Percentiles rank a stretch among this genome's conserved stretches.
Evolutionary conservation across 1,139 yeast genomes (phyloP).

Genomic region (Blastobotrys serpentis): DNA sequence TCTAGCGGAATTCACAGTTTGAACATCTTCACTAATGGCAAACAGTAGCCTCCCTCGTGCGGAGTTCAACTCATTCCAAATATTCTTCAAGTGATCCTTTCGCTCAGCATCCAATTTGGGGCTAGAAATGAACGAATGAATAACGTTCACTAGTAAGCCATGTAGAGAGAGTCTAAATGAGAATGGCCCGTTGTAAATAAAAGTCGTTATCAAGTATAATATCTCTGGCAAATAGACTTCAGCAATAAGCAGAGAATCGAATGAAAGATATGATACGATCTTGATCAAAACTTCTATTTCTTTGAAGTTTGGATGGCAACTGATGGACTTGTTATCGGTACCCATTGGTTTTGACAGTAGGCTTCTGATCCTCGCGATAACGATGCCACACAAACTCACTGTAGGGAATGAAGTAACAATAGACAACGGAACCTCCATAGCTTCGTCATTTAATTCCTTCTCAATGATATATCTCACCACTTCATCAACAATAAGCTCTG

Average conservation of each 20-base stretch:
- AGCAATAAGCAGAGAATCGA: constrained; percentile 66
- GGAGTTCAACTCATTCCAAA: constrained; percentile 62
- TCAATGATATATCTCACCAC: constrained; percentile 67
- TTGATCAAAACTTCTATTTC: constrained; percentile 71
- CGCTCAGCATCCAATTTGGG: constrained; percentile 50
- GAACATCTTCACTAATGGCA: constrained; percentile 70
- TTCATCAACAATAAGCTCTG: constrained; percentile 64
- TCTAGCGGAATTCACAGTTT: constrained; percentile 43
- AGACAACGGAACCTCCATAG: constrained; percentile 45
- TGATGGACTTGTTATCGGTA: constrained; percentile 40
- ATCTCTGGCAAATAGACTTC: constrained; percentile 73
- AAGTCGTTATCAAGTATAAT: constrained; percentile 63
- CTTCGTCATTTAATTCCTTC: constrained; percentile 67
- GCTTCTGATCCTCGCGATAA: constrained; percentile 52
- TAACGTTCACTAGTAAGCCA: constrained; percentile 62
- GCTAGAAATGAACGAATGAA: constrained; percentile 69
- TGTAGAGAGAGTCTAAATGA: constrained; percentile 68
- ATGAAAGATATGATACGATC: constrained; percentile 64
- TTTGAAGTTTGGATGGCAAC: constrained; percentile 65
- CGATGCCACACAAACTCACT: constrained; percentile 66
- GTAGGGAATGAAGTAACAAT: constrained; percentile 67
- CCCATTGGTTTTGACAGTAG: constrained; percentile 50
- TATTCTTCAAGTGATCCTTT: constrained; percentile 47
- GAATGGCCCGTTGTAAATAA: constrained; percentile 70
- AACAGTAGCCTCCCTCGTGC: constrained; percentile 73